Evolutionary conservation across 108 stramenopile species (phyloP).

Genomic region (Cyclostephanos invisitatus): DNA sequence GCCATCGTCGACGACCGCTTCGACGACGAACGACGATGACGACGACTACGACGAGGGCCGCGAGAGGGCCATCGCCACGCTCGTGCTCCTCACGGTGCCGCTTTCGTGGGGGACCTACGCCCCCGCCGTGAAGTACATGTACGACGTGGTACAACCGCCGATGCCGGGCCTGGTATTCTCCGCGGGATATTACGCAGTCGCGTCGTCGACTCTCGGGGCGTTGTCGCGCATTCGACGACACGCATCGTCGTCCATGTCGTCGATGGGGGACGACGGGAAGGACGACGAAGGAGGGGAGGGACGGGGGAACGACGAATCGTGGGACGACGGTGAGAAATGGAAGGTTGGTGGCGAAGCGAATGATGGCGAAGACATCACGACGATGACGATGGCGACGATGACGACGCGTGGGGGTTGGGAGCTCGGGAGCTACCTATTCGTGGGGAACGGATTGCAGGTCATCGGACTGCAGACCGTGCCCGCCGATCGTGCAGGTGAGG

Average conservation of each 20-base stretch:
- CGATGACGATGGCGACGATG: constrained; percentile 14
- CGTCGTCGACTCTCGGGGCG: constrained; percentile 42
- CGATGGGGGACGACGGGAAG: neutral
- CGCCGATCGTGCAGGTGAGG: constrained; percentile 62
- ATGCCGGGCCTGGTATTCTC: constrained; percentile 81
- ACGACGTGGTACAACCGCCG: constrained; percentile 61
- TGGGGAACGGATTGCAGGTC: constrained; percentile 81
- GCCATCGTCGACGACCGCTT: neutral
- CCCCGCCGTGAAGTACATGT: constrained; percentile 80
- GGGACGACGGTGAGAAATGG: neutral
- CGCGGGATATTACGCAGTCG: constrained; percentile 77
- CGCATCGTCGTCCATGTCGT: neutral
- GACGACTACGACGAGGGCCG: neutral
- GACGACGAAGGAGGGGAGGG: neutral
- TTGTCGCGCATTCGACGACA: constrained; percentile 5
- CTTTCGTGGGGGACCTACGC: constrained; percentile 87
- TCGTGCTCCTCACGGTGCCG: constrained; percentile 79
- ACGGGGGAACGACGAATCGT: neutral
- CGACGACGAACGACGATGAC: neutral
- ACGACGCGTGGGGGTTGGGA: constrained; percentile 62
- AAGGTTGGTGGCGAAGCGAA: neutral
- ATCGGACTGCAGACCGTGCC: constrained; percentile 75
- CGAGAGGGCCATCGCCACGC: constrained; percentile 47
- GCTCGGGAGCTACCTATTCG: constrained; percentile 78
- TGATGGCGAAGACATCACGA: neutral